A percentile compares a stretch with the other conserved stretches of the same genome.
phyloP scores from a whole-genome alignment of 2,329 filamentous ascomycete genomes.

The Colletotrichum filicis region DNA sequence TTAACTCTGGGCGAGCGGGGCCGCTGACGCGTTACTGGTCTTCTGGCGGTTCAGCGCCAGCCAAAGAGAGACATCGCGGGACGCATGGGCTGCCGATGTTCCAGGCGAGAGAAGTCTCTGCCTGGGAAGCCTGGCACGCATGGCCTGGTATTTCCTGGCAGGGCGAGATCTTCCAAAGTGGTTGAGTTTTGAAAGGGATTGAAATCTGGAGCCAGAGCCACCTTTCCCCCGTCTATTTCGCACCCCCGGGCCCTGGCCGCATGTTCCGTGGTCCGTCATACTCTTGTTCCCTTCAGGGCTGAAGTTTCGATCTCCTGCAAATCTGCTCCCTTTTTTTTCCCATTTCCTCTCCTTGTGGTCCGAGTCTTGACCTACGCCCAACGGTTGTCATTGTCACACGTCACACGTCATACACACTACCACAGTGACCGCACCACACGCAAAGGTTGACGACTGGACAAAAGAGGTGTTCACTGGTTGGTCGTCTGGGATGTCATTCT shows the following conservation, averaged over 20 bases:
- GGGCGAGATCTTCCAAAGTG: not conserved
- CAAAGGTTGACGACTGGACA: not conserved
- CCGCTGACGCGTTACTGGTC: constrained; percentile 28
- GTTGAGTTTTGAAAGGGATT: not conserved
- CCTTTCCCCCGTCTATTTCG: not conserved
- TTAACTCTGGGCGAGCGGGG: constrained; percentile 26
- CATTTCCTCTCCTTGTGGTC: not conserved
- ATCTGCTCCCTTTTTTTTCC: not conserved
- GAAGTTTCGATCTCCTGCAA: constrained; percentile 4
- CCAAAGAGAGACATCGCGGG: constrained; percentile 9
- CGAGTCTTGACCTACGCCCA: not conserved
- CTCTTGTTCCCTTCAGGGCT: not conserved
- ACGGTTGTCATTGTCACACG: not conserved
- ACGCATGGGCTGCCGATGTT: constrained; percentile 21
- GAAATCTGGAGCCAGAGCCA: not conserved
- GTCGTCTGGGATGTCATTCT: constrained; percentile 1
- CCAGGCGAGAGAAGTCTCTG: constrained; percentile 1
- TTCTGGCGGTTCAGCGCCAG: not conserved
- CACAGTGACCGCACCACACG: not conserved
- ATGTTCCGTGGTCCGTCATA: not conserved
- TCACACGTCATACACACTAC: not conserved
- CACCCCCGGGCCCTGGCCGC: not conserved
- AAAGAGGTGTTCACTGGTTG: not conserved
- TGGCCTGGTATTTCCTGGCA: not conserved
- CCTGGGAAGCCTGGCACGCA: no score